These are phyloP conservation scores for Cercospora beticola DNA, from an alignment of 2,329 filamentous ascomycete species.

Conservation along the genomic window DNA sequence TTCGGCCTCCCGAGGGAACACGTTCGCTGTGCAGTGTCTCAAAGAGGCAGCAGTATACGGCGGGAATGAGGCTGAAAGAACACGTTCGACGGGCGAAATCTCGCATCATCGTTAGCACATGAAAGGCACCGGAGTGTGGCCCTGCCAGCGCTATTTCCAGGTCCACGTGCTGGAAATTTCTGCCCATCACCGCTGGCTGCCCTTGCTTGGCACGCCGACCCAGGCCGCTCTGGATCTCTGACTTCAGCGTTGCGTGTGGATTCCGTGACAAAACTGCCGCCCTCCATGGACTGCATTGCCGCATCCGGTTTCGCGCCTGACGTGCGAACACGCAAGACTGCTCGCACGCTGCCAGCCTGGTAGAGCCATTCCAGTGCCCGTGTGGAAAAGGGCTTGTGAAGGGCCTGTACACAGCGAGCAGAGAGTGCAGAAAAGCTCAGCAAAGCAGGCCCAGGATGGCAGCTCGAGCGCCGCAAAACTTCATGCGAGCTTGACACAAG, in stretches of 20 bases:
- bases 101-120: conserved; percentile 5
- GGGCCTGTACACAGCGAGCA: background rate
- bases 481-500: conserved; percentile 1
- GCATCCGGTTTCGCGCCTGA: conserved; percentile 15
- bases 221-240: conserved; percentile 5
- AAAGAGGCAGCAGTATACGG: background rate
- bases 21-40: background rate
- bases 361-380: conserved; percentile 11
- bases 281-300: conserved; percentile 19
- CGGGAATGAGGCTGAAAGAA: background rate
- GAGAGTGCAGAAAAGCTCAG: background rate
- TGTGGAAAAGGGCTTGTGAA: conserved; percentile 13
- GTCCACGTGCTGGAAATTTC: conserved; percentile 7
- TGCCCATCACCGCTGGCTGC: background rate
- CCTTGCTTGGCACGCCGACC: background rate
- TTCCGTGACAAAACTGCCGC: conserved; percentile 1
- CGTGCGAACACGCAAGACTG: conserved; percentile 14
- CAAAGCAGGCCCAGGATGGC: background rate
- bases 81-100: background rate
- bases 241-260: conserved; percentile 1
- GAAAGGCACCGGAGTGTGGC: background rate
- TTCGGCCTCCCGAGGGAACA: background rate
- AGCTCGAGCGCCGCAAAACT: conserved; percentile 9
- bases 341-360: conserved; percentile 6
- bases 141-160: background rate